Base-by-base conservation (phyloP, 176 grass and related monocot genomes). In the bread wheat (Triticum aestivum) region DNA sequence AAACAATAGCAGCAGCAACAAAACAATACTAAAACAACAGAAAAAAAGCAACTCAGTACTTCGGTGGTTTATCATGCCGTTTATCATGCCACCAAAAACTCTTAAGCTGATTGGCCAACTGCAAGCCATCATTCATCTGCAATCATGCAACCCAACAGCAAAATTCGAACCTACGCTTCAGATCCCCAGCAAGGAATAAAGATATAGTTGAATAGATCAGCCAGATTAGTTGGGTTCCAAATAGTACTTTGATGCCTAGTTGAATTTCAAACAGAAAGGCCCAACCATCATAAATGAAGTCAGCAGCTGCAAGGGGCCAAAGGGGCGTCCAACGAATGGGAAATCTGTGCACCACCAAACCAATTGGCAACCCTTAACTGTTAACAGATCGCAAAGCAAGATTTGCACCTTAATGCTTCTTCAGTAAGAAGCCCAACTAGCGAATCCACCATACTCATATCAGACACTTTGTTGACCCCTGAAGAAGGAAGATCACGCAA, bases 321-420 rank as follows among this genome's bases (percentile, higher is more conserved):
- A 29, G 44, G 5, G 70, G 3, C 24, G 14, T 75, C 80, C 83
- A 38, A 47, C 61, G 61, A 23, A 85, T 69, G 49, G 9, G 0
- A 76, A 51, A 39, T 24, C 65, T 11, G 29, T 49, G 33, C 38
- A 2, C 15, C 18, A 72, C 11, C 14, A 37, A 59, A 33, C 37
- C 42, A 26, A 27, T 30, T 49, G 77, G 38, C 10, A 75, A 9
- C 9, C 12, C 21, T 20, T 76, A 73, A 80, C 76, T 42, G 54
- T 39, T 54, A 88, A 18, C 29, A 32, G 69, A 87, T 33, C 44
- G 65, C 73, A 76, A 77, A 62, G 45, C 17, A 83, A 29, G 73
- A 89, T 86, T 73, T 73, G 73, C 56, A 83, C 24, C 86, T 83
- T 83, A 35, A 72, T 59, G 64, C 27, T 86, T 81, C 58, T 89